Evolutionary conservation across 495 filamentous ascomycete genomes (phyloP).

Genomic region (Letharia lupina): DNA sequence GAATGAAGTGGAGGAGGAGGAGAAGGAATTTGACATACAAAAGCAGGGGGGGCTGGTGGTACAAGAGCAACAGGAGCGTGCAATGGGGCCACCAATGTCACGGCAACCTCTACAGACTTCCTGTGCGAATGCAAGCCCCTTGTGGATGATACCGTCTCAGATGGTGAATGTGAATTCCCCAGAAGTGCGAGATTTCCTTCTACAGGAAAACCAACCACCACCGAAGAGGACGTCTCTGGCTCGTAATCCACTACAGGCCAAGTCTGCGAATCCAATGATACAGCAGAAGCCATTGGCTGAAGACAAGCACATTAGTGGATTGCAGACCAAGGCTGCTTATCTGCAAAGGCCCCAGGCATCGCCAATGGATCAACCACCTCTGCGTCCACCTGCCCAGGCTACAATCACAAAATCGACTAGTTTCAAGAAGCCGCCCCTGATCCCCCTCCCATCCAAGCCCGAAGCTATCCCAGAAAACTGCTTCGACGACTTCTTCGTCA

Average conservation of each 20-base stretch:
- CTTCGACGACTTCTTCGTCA: constrained; percentile 21
- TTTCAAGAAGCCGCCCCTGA: not conserved
- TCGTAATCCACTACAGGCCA: not conserved
- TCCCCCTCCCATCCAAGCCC: not conserved
- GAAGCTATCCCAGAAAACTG: constrained; percentile 4
- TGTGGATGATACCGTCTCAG: not conserved
- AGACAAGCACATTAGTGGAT: not conserved
- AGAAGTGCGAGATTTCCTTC: not conserved
- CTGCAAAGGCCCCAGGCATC: not conserved
- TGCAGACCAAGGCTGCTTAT: not conserved
- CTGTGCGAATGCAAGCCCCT: not conserved
- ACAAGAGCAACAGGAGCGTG: not conserved
- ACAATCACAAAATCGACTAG: not conserved
- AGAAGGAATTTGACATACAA: not conserved
- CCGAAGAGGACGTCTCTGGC: not conserved
- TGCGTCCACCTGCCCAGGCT: not conserved
- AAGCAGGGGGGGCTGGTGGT: not conserved
- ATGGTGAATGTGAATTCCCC: not conserved
- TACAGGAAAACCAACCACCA: not conserved
- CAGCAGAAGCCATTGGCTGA: not conserved
- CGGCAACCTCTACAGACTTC: not conserved
- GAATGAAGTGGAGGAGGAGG: not conserved
- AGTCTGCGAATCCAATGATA: not conserved
- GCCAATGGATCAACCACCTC: constrained; percentile 1
- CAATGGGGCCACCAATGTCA: not conserved